These are phyloP conservation scores for Sanguinoderma infundibulare DNA, from an alignment of 1,284 basidiomycete species.

Conservation along the genomic window DNA sequence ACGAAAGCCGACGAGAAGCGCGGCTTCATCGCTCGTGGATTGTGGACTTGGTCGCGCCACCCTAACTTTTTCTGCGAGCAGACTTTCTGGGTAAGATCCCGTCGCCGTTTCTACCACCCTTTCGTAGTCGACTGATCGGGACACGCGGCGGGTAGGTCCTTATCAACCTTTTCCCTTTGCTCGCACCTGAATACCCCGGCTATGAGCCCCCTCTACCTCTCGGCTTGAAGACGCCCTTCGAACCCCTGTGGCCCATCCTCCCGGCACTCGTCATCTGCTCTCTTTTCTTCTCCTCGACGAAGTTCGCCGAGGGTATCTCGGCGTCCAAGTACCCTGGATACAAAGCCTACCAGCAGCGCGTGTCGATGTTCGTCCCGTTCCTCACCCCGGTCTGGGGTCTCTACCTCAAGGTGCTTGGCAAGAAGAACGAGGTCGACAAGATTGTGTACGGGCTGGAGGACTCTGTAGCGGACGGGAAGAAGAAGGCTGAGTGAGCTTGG, in stretches of 20 bases:
- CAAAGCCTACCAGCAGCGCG: constrained; percentile 72
- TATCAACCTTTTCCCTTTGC: constrained; percentile 68
- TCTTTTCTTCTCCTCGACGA: constrained; percentile 77
- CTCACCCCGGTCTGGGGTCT: constrained; percentile 51
- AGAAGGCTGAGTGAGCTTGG: constrained; percentile 20
- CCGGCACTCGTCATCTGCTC: constrained; percentile 64
- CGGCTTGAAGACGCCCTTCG: constrained; percentile 38
- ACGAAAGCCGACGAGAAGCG: constrained; percentile 71
- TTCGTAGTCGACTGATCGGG: neutral
- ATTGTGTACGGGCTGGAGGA: constrained; percentile 48
- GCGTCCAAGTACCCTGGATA: constrained; percentile 80
- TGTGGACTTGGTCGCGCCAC: constrained; percentile 89
- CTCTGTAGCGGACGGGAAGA: constrained; percentile 23
- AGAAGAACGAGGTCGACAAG: constrained; percentile 42
- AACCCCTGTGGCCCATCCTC: constrained; percentile 41
- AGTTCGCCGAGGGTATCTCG: constrained; percentile 84
- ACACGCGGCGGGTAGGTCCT: constrained; percentile 50
- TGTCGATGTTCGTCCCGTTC: constrained; percentile 81
- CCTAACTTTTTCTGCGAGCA: constrained; percentile 94
- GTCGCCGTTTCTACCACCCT: neutral
- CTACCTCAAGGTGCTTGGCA: constrained; percentile 39
- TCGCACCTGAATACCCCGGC: constrained; percentile 49
- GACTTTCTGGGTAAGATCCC: constrained; percentile 77
- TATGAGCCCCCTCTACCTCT: constrained; percentile 31
- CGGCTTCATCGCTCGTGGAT: constrained; percentile 84